Conservation (phyloP, 495 filamentous ascomycete species). For the Glutinoglossum americanum region DNA sequence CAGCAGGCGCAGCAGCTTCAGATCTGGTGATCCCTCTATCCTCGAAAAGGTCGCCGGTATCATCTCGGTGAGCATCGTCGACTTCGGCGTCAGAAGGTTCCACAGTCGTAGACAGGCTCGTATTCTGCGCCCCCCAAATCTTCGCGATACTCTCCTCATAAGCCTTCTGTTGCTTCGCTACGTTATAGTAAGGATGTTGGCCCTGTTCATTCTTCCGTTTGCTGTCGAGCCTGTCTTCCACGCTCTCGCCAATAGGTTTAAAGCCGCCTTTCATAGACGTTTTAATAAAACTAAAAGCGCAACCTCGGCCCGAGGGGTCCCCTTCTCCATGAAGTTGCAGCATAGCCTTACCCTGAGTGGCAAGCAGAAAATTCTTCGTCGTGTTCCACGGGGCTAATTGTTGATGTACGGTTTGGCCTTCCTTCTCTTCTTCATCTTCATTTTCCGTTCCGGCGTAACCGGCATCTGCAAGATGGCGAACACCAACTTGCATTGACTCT, state of each 20-base stretch:
- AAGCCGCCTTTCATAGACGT: constrained; percentile 98
- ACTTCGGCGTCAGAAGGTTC: constrained; percentile 41
- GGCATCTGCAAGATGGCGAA: constrained; percentile 61
- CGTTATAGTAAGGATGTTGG: constrained; percentile 93
- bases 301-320: constrained; percentile 83
- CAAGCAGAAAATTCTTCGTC: constrained; percentile 84
- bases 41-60: constrained; percentile 16
- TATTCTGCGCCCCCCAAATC: constrained; percentile 78
- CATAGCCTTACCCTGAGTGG: constrained; percentile 92
- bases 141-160: constrained; percentile 74
- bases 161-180: constrained; percentile 67
- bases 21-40: constrained; percentile 38
- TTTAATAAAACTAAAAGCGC: constrained; percentile 87
- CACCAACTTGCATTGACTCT: constrained; percentile 91
- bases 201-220: constrained; percentile 70
- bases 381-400: constrained; percentile 88
- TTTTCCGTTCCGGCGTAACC: constrained; percentile 56
- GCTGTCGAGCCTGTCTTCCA: constrained; percentile 65
- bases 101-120: constrained; percentile 43
- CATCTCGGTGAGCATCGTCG: constrained; percentile 43
- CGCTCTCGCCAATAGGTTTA: constrained; percentile 72
- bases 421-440: constrained; percentile 38
- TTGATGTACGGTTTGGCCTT: constrained; percentile 56
- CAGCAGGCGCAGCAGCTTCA: constrained; percentile 34
- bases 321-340: constrained; percentile 81